phyloP scores from a whole-genome alignment of 1,139 yeast genomes.

The Waltiozyma solani region DNA sequence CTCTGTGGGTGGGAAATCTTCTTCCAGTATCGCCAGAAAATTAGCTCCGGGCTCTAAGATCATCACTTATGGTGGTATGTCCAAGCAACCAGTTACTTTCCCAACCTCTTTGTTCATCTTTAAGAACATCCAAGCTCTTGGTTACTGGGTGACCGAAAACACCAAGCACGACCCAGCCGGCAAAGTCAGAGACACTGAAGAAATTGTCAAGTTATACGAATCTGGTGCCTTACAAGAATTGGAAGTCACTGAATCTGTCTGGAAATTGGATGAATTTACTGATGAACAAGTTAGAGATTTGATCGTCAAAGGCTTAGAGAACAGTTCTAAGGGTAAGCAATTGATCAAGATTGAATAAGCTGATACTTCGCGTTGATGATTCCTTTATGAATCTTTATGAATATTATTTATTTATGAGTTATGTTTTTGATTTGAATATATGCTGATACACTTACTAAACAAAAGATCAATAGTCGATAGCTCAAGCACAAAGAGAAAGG shows the following conservation, averaged over 20 bases:
- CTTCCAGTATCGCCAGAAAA: conserved; percentile 75
- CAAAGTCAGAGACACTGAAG: conserved; percentile 49
- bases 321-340: conserved; percentile 22
- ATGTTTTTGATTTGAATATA: too few relatives aligned
- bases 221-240: conserved; percentile 52
- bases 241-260: conserved; percentile 38
- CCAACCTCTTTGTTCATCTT: conserved; percentile 88
- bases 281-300: conserved; percentile 42
- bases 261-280: conserved; percentile 29
- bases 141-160: conserved; percentile 90
- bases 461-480: too few relatives aligned
- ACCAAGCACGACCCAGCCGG: conserved; percentile 52
- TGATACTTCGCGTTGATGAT: too few relatives aligned
- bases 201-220: conserved; percentile 58
- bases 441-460: too few relatives aligned
- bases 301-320: conserved; percentile 42
- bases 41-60: conserved; percentile 62
- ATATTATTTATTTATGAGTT: too few relatives aligned
- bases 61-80: conserved; percentile 97
- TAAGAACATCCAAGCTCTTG: conserved; percentile 76
- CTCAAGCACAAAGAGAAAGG: too few relatives aligned
- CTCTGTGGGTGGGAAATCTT: conserved; percentile 87
- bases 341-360: conserved; percentile 12
- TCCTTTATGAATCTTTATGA: too few relatives aligned
- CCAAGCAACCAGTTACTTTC: conserved; percentile 82